Evolutionary conservation across 2,329 filamentous ascomycete species (phyloP), one percentile per base, ranked within the genome.

Genomic region (Scopulariopsis brevicaulis): DNA sequence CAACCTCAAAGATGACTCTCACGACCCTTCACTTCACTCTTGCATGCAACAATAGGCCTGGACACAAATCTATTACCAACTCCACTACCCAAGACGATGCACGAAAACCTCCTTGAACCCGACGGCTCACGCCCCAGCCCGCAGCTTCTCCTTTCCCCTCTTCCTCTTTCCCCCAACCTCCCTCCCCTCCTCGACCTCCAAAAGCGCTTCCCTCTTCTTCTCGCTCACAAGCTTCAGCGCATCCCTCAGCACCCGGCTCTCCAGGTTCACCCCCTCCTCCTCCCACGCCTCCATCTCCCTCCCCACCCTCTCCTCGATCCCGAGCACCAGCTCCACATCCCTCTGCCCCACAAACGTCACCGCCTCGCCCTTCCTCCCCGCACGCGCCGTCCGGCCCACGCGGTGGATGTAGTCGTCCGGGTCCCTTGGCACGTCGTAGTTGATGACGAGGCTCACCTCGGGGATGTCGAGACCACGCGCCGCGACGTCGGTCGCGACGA

Each of bases 381-480:
- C 94, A 81, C 94, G 86, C 3, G 94, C 94, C 14, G 94, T 99
- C 73, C 94, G 87, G 70, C 94, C 94, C 55, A 96, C 93, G 14
- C 94, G 85, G 74, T 99, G 94, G 63, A 99, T 94, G 70, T 99
- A 99, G 72, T 96, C 93, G 69, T 96, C 92, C 3, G 93, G 90
- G 68, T 96, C 90, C n/a, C 93, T 85, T 0, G 94, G 94, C 1
- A 99, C 84, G 68, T 99, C 94, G 72, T 92, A 99, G 73, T 99
- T 97, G 67, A 99, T 76, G 2, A 99, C 94, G 18, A 97, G 73
- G 58, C 82, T 86, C 7, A 97, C 93, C 64, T 91, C 89, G 1
- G 93, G 93, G 61, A 99, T 96, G 74, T 99, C 94, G 4, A 99
- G 82, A 78, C 94, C 94, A 70, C 94, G 83, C 22, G 91, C 89